A percentile compares a stretch with the other conserved stretches of the same genome.
Evolutionary conservation across 106 monocot genomes (phyloP).

Genomic region (Dendrobium chrysotoxum): DNA sequence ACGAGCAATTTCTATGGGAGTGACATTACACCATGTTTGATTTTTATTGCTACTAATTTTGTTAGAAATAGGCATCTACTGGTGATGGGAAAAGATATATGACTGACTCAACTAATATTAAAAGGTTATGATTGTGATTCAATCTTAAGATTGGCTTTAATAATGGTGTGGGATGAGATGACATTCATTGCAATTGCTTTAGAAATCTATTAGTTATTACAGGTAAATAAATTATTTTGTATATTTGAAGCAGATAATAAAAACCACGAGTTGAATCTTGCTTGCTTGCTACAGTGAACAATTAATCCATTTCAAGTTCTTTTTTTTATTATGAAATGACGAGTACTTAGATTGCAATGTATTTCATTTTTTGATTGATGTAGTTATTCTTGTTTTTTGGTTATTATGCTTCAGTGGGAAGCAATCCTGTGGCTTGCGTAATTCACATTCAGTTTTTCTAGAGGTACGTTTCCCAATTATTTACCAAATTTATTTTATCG

Average conservation of each 20-base stretch:
- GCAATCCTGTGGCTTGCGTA: conserved; percentile 78
- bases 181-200: neutral
- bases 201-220: neutral
- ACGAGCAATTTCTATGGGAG: too few species aligned
- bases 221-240: neutral
- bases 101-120: too few species aligned
- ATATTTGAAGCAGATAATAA: neutral
- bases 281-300: neutral
- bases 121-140: too few species aligned
- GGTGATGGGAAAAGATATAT: too few species aligned
- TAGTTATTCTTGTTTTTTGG: neutral
- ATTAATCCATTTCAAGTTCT: neutral
- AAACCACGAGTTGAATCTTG: neutral
- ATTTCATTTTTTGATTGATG: neutral
- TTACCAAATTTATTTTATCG: neutral
- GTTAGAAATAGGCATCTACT: too few species aligned
- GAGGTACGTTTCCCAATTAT: conserved; percentile 28
- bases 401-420: conserved; percentile 41
- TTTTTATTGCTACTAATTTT: too few species aligned
- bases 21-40: too few species aligned
- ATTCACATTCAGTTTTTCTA: conserved; percentile 49
- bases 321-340: neutral
- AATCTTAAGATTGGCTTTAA: too few species aligned
- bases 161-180: neutral
- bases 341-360: neutral